Conservation (phyloP, 306 rosid species). For the Quercus ilex region DNA sequence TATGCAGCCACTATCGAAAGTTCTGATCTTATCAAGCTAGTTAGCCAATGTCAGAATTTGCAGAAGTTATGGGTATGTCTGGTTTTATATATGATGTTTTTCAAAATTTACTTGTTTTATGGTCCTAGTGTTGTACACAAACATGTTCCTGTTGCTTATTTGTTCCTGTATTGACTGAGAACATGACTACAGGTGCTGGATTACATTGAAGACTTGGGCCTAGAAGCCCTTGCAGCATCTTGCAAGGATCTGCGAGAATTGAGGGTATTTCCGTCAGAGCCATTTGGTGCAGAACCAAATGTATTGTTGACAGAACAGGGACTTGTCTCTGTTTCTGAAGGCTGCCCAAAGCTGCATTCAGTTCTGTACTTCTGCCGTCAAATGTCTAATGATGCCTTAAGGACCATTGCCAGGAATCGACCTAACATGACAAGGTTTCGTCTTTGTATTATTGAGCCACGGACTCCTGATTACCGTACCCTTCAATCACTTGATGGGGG, state of each 20-base stretch:
- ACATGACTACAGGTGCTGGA: constrained; percentile 73
- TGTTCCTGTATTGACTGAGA: constrained; percentile 26
- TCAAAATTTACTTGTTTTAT: background rate
- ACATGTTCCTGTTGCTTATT: constrained; percentile 1
- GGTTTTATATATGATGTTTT: background rate
- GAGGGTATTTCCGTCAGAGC: constrained; percentile 94
- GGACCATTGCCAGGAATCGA: constrained; percentile 71
- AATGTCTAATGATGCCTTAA: constrained; percentile 81
- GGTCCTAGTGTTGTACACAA: constrained; percentile 8
- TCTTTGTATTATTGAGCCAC: constrained; percentile 88
- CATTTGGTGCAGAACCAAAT: constrained; percentile 63
- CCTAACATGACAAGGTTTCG: constrained; percentile 89
- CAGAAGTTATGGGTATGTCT: constrained; percentile 80
- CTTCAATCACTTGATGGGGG: constrained; percentile 70
- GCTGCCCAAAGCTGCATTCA: constrained; percentile 92
- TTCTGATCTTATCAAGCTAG: constrained; percentile 70
- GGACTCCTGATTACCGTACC: constrained; percentile 69
- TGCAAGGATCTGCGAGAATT: constrained; percentile 89
- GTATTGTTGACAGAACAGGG: constrained; percentile 85
- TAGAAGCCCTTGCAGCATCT: constrained; percentile 64
- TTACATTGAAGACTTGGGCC: constrained; percentile 89
- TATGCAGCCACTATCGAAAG: constrained; percentile 57
- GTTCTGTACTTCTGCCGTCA: constrained; percentile 95
- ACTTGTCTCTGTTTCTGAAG: constrained; percentile 83
- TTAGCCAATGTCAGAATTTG: constrained; percentile 67